These are phyloP conservation scores for Chaetomium cochliodes DNA, from an alignment of 495 filamentous ascomycete species.

Conservation along the genomic window DNA sequence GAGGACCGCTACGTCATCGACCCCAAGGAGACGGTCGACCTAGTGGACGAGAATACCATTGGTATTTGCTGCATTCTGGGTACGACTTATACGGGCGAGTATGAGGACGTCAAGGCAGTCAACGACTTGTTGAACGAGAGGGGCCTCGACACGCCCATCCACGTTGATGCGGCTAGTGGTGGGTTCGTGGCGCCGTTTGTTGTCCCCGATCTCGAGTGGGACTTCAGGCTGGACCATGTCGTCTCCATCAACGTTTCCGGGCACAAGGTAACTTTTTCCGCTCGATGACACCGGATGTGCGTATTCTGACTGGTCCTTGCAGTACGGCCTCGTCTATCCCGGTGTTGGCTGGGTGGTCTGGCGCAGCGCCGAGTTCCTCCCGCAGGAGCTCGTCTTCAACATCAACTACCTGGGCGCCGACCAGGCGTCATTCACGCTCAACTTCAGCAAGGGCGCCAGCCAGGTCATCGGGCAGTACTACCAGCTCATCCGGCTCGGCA, in stretches of 20 bases:
- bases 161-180: constrained; percentile 87
- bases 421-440: constrained; percentile 95
- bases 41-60: constrained; percentile 95
- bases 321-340: constrained; percentile 72
- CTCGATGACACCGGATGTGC: neutral
- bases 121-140: constrained; percentile 76
- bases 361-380: constrained; percentile 78
- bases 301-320: constrained; percentile 11
- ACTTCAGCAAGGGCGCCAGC: constrained; percentile 89
- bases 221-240: constrained; percentile 82
- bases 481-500: constrained; percentile 87
- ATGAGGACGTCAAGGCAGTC: constrained; percentile 86
- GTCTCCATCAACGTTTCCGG: constrained; percentile 90
- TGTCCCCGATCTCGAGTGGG: constrained; percentile 77
- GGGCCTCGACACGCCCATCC: constrained; percentile 75
- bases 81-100: constrained; percentile 93
- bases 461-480: constrained; percentile 97
- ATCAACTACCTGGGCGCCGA: constrained; percentile 96
- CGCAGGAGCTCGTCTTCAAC: constrained; percentile 91
- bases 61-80: constrained; percentile 88
- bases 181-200: constrained; percentile 90
- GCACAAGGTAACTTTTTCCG: constrained; percentile 72
- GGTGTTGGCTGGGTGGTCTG: constrained; percentile 93
- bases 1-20: constrained; percentile 81
- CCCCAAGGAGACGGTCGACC: constrained; percentile 71